A percentile compares a stretch with the other conserved stretches of the same genome.
These are phyloP conservation scores for Aphanomyces astaci DNA, from an alignment of 352 stramenopile species.

Conservation along the genomic window DNA sequence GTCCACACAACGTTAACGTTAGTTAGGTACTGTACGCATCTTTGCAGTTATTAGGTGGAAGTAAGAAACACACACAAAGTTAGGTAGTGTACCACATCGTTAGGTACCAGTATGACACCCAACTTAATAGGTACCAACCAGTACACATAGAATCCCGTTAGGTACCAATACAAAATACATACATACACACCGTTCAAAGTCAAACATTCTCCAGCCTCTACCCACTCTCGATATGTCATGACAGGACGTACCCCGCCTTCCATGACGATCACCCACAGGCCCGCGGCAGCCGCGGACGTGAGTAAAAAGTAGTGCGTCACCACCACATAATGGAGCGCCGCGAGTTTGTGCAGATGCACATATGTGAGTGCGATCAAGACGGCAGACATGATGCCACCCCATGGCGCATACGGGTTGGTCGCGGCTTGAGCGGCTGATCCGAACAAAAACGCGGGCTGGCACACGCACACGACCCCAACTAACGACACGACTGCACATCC, in stretches of 20 bases:
- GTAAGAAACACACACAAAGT: too few species aligned
- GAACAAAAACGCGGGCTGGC: slow-evolving; percentile 40
- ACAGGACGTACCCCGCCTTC: slow-evolving; percentile 17
- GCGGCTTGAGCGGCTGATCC: not conserved
- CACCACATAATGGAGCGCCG: slow-evolving; percentile 45
- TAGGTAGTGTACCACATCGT: too few species aligned
- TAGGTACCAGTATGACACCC: too few species aligned
- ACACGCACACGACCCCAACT: slow-evolving; percentile 41
- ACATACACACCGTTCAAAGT: too few species aligned
- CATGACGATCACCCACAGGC: slow-evolving; percentile 48
- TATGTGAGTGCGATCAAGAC: slow-evolving; percentile 36
- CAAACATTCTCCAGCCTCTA: not conserved
- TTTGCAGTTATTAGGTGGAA: too few species aligned
- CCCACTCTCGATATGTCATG: not conserved
- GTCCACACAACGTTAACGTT: too few species aligned
- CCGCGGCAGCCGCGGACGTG: slow-evolving; percentile 38
- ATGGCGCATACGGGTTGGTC: not conserved
- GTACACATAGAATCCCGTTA: too few species aligned
- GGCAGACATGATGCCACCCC: not conserved
- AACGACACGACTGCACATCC: slow-evolving; percentile 34
- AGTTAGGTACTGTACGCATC: too few species aligned
- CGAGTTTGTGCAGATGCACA: slow-evolving; percentile 55
- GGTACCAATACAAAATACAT: too few species aligned
- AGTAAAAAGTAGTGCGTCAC: slow-evolving; percentile 80
- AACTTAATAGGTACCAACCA: too few species aligned